Percentiles rank a stretch among this genome's conserved stretches.
These are phyloP conservation scores for Fusarium tanahbumbuense DNA, from an alignment of 2,329 filamentous ascomycete genomes.

Conservation along the genomic window DNA sequence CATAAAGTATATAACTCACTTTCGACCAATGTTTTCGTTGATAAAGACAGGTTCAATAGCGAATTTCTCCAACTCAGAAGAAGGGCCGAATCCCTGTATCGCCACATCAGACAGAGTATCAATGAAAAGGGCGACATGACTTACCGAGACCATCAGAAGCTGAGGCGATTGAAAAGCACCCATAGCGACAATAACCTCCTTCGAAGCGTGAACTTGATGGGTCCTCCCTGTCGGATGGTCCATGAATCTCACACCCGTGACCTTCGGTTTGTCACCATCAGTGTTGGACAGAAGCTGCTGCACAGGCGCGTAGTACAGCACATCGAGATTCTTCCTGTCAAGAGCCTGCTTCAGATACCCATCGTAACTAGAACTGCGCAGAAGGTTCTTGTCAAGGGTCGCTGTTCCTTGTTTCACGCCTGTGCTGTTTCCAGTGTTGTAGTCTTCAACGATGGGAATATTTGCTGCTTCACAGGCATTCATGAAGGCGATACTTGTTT, in stretches of 20 bases:
- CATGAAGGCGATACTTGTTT: constrained; percentile 10
- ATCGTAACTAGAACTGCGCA: constrained; percentile 13
- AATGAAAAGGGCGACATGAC: accelerated
- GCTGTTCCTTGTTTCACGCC: constrained; percentile 16
- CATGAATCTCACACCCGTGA: constrained; percentile 7
- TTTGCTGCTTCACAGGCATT: constrained; percentile 11
- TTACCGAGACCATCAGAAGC: constrained; percentile 13
- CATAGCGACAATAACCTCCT: constrained; percentile 9
- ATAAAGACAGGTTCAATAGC: constrained; percentile 15
- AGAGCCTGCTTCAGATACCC: constrained; percentile 6
- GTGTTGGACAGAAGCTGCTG: neutral
- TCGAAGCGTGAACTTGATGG: neutral
- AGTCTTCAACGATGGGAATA: neutral
- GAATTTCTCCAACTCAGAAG: neutral
- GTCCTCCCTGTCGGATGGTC: constrained; percentile 2
- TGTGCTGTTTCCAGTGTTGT: constrained; percentile 7
- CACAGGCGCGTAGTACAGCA: constrained; percentile 9
- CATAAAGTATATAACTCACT: neutral
- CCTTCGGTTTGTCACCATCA: neutral
- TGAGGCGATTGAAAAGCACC: constrained; percentile 16
- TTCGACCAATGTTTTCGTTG: constrained; percentile 20
- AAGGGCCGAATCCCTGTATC: neutral
- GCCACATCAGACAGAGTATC: neutral
- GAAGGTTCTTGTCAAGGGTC: constrained; percentile 1
- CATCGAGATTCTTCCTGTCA: neutral